Percentiles rank a stretch among this genome's conserved stretches.
These are phyloP conservation scores for Paraurostyla sp. DNA, from an alignment of 73 alveolate species.

Conservation along the genomic window DNA sequence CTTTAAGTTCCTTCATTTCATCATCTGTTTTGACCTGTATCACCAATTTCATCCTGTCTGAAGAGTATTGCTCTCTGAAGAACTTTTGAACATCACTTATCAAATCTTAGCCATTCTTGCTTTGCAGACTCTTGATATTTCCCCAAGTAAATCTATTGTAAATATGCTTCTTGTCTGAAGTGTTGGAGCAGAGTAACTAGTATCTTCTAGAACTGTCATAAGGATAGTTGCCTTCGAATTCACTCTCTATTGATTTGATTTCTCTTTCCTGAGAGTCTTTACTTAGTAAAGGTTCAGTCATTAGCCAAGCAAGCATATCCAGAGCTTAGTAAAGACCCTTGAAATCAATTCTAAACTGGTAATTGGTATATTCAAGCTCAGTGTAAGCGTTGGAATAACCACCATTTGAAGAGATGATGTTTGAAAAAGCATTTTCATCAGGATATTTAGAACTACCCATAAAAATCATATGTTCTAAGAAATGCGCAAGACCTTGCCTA, in stretches of 20 bases:
- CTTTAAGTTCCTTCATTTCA: background rate
- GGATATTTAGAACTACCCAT: constrained; percentile 90
- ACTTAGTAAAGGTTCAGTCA: constrained; percentile 81
- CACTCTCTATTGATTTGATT: constrained; percentile 83
- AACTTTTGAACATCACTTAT: constrained; percentile 41
- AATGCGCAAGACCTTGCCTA: constrained; percentile 94
- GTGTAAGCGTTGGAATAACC: constrained; percentile 94
- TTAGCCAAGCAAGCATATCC: constrained; percentile 84
- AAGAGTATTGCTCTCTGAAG: constrained; percentile 30
- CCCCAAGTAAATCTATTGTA: constrained; percentile 69
- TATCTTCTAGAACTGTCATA: constrained; percentile 75
- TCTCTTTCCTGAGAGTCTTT: constrained; percentile 85
- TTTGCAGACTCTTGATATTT: constrained; percentile 27
- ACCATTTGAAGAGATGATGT: constrained; percentile 79
- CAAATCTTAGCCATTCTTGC: background rate
- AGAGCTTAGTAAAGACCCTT: constrained; percentile 78
- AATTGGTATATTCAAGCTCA: constrained; percentile 79
- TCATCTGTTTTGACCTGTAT: constrained; percentile 57
- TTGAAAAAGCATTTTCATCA: constrained; percentile 71
- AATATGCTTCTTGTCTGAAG: constrained; percentile 52
- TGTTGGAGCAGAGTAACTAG: background rate
- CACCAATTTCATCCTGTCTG: constrained; percentile 64
- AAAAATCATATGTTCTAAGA: constrained; percentile 96
- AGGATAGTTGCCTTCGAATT: constrained; percentile 63
- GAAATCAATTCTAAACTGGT: constrained; percentile 71